These are phyloP conservation scores for Hagleromyces aurorensis DNA, from an alignment of 805 yeast genomes.

Conservation along the genomic window DNA sequence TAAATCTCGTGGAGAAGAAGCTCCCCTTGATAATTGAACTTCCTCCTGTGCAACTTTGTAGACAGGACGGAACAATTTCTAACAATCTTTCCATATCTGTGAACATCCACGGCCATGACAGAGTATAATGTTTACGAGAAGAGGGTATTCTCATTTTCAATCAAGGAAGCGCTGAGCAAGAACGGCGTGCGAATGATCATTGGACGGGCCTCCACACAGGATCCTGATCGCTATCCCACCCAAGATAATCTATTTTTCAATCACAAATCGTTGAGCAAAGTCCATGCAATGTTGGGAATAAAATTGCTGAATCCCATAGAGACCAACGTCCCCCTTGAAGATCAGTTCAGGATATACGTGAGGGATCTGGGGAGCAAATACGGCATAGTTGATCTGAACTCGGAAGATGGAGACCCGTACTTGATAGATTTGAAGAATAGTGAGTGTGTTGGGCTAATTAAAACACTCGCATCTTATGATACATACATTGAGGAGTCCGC, in stretches of 20 bases:
- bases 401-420: slow-evolving; percentile 12
- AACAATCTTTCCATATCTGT: too few species aligned
- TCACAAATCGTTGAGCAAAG: slow-evolving; percentile 17
- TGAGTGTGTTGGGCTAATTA: slow-evolving; percentile 20
- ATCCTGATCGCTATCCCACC: slow-evolving; percentile 10
- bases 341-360: slow-evolving; percentile 19
- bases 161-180: slow-evolving; percentile 10
- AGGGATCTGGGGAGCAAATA: slow-evolving; percentile 18
- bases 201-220: slow-evolving; percentile 16
- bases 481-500: too few species aligned
- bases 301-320: slow-evolving; percentile 13
- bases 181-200: slow-evolving; percentile 13
- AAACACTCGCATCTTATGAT: too few species aligned
- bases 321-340: slow-evolving; percentile 7
- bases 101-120: too few species aligned
- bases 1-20: too few species aligned
- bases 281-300: slow-evolving; percentile 20
- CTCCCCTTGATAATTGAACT: too few species aligned
- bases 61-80: too few species aligned
- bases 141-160: slow-evolving; percentile 9
- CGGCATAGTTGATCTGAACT: slow-evolving; percentile 21
- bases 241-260: slow-evolving; percentile 16
- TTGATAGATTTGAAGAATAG: slow-evolving; percentile 23
- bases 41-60: too few species aligned
- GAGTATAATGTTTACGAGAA: too few species aligned